phyloP scores from a whole-genome alignment of 2,329 filamentous ascomycete genomes.

The Colletotrichum musicola region DNA sequence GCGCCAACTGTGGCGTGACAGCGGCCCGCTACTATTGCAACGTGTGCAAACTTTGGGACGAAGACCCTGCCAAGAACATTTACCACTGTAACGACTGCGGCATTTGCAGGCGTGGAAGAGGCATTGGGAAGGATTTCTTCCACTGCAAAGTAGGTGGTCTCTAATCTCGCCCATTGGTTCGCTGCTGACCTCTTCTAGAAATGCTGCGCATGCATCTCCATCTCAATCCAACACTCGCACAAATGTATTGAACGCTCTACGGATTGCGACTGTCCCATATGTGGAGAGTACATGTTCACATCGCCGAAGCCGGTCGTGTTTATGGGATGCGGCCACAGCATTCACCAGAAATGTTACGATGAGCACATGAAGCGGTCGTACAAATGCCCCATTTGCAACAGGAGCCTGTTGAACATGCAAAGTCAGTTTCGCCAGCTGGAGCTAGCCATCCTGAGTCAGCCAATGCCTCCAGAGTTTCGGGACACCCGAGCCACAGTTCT shows the following conservation, averaged over 20 bases:
- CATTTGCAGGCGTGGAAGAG: constrained; percentile 91
- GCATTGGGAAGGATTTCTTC: constrained; percentile 95
- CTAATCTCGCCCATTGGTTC: background rate
- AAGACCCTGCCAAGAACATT: constrained; percentile 89
- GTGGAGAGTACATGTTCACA: constrained; percentile 95
- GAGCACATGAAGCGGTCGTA: constrained; percentile 92
- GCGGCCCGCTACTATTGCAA: constrained; percentile 93
- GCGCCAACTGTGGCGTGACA: constrained; percentile 79
- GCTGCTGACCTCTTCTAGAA: constrained; percentile 63
- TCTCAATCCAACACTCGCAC: constrained; percentile 85
- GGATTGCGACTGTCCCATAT: constrained; percentile 97
- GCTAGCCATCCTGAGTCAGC: constrained; percentile 86
- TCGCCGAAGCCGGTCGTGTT: constrained; percentile 90
- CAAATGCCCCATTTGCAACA: constrained; percentile 96
- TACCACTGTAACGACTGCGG: constrained; percentile 98
- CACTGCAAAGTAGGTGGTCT: constrained; percentile 85
- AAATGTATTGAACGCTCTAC: constrained; percentile 95
- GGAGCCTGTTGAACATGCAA: constrained; percentile 98
- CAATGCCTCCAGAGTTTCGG: constrained; percentile 88
- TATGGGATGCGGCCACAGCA: constrained; percentile 95
- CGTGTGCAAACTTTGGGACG: constrained; percentile 97
- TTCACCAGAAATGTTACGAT: constrained; percentile 90
- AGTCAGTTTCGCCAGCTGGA: constrained; percentile 92
- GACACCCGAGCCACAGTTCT: constrained; percentile 86
- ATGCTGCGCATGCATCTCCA: constrained; percentile 94